Percentiles rank a stretch among this genome's conserved stretches.
Conservation (phyloP, 225 moss, liverwort and hornwort species). For the Asterella californica region DNA sequence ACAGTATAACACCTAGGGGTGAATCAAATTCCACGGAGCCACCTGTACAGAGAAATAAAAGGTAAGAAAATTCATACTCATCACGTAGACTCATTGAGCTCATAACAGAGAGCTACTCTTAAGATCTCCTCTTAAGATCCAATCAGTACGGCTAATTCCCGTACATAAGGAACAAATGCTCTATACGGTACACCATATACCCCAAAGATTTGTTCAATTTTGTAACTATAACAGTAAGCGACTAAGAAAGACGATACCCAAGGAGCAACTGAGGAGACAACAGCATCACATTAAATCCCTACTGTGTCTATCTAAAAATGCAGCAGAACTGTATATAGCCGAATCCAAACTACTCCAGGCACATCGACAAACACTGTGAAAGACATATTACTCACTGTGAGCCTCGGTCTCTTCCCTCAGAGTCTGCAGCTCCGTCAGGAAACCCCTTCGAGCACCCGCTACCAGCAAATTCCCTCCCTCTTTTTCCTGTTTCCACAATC, state of each 20-base stretch:
- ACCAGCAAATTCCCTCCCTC: slow-evolving; percentile 10
- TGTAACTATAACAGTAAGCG: neutral
- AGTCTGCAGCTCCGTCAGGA: slow-evolving; percentile 70
- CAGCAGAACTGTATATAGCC: too few species aligned
- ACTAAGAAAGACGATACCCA: neutral
- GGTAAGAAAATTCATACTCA: neutral
- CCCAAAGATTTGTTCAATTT: too few species aligned
- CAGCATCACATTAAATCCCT: neutral
- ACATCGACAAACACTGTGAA: neutral
- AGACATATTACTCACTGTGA: slow-evolving; percentile 22
- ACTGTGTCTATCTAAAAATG: neutral
- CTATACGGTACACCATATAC: too few species aligned
- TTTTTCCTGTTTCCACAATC: slow-evolving; percentile 10
- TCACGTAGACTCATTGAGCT: neutral
- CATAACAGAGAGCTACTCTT: neutral
- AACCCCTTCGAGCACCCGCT: slow-evolving; percentile 27
- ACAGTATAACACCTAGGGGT: slow-evolving; percentile 67
- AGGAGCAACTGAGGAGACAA: neutral
- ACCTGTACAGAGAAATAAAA: slow-evolving; percentile 26
- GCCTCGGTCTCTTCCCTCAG: slow-evolving; percentile 59
- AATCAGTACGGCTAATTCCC: neutral
- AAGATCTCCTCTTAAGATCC: neutral
- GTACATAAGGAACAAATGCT: neutral
- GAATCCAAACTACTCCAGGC: too few species aligned
- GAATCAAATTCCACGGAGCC: slow-evolving; percentile 75